Evolutionary conservation across 495 filamentous ascomycete species (phyloP), one percentile per base, ranked within the genome.

Genomic region (Penicillium canariense): DNA sequence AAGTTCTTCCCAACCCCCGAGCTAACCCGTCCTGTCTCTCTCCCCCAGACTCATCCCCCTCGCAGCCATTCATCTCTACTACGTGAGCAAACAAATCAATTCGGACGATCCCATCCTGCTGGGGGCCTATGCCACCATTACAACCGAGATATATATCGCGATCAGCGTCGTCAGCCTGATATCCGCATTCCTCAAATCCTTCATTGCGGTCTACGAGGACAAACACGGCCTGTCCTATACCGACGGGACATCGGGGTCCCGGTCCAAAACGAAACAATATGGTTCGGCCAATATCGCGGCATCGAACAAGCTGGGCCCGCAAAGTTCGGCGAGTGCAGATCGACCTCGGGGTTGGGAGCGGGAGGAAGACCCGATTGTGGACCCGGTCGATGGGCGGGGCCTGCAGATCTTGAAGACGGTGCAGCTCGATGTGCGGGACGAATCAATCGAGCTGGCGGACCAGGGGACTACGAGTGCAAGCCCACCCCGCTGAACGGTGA

Each of bases 141-240:
- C 52, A 6, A 61, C 66, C 3, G 63, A 71, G 22, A 43, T 71
- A 12, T 63, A 71, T 38, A 34, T 71, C 7, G 55, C 56, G 0
- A 48, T 65, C 18, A 64, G 63, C 42, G 52, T 68, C 0, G 26
- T 62, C 31, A 52, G 63, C 14, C 58, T 67, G n/a, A 51, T 62
- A 5, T 55, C 59, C 17, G 63, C 68, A 5, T 66, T 67, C 2
- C 40, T 79, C 6, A 74, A 72, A 39, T 67, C 70, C 1, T 76
- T 78, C 50, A 63, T 77, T 31, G 67, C 69, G 2, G 72, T 73
- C n/a, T 69, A 66, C 35, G 65, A 65, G 28, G 59, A 68, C 15
- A 58, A 68, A 4, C 44, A 64, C 11, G 74, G 72, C 3, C 36
- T 70, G 1, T 60, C 67, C 7, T 70, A 70, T 22, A 70, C 58